Evolutionary conservation across 176 grass and related monocot genomes (phyloP), one percentile per base, ranked within the genome.

Genomic region (Cenchrus americanus): DNA sequence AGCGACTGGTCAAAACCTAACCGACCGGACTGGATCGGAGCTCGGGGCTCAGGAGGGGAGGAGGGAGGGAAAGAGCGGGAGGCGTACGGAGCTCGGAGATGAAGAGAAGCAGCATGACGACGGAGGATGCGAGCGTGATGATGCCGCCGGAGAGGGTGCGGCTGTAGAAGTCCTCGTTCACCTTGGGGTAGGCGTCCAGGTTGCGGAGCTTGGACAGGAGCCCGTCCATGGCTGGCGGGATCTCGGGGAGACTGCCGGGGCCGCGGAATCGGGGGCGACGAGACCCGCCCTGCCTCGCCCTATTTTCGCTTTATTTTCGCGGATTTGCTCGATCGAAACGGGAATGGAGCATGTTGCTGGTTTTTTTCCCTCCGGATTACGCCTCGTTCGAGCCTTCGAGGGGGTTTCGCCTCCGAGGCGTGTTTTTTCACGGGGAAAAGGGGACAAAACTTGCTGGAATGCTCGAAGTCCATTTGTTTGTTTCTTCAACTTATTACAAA

Each of bases 81-180:
- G 14, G 69, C 91, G 50, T 87, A 97, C 91, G 84, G 68, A 97
- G 94, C 88, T 97, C 94, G 73, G 94, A 93, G 82, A 97, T 22
- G 91, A 97, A 97, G 84, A 97, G 91, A 72, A 97, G 89, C 66
- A 94, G 54, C 91, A 94, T 97, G 72, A 97, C 60, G 66, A 92
- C 59, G 75, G 91, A 94, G 62, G 94, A 97, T 24, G 69, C 91
- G 70, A 97, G 77, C 63, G 91, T 97, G 69, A 97, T 97, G 67
- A 93, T 54, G 74, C 94, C 94, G 53, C 94, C 94, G 79, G 94
- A 94, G 78, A 97, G 91, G 57, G 94, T 97, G 85, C 94, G 82
- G 77, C 89, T 91, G 84, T 94, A 97, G 94, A 97, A 97, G 74
- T 97, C 94, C 84, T 97, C 94, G 89, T 97, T 93, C 79, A 97